Evolutionary conservation across 2,329 filamentous ascomycete genomes (phyloP).

Genomic region (Beauveria medogensis): DNA sequence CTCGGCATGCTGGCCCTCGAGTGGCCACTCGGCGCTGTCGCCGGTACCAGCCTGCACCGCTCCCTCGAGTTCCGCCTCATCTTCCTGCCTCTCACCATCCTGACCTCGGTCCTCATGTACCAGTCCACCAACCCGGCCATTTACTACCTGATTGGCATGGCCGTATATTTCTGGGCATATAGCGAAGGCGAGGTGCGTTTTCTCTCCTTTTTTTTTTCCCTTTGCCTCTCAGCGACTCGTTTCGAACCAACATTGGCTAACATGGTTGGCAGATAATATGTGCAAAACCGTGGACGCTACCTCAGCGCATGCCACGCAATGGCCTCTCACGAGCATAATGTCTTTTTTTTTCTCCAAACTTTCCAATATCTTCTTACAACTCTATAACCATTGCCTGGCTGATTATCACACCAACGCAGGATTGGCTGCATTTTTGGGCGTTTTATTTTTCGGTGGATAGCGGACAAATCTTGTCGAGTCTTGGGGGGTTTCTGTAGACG

Average conservation of each 20-base stretch:
- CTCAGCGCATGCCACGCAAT: slow-evolving; percentile 37
- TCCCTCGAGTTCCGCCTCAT: slow-evolving; percentile 82
- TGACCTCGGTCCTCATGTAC: slow-evolving; percentile 73
- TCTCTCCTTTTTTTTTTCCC: too few species aligned
- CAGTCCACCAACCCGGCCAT: slow-evolving; percentile 87
- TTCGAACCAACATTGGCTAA: slow-evolving; percentile 9
- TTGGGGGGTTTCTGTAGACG: neutral
- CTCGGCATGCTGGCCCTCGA: slow-evolving; percentile 76
- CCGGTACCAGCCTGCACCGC: slow-evolving; percentile 70
- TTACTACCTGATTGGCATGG: slow-evolving; percentile 82
- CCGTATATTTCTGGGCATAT: slow-evolving; percentile 93
- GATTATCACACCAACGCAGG: neutral
- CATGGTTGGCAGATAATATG: slow-evolving; percentile 51
- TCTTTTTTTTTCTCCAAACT: neutral
- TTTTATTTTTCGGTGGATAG: neutral
- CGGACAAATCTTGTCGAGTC: neutral
- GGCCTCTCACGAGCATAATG: slow-evolving; percentile 14
- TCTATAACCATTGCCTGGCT: neutral
- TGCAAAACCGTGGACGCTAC: slow-evolving; percentile 61
- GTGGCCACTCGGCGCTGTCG: slow-evolving; percentile 75
- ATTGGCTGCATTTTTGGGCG: slow-evolving; percentile 3
- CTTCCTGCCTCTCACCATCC: slow-evolving; percentile 68
- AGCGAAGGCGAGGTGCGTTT: slow-evolving; percentile 84
- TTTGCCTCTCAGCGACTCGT: neutral
- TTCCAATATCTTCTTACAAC: neutral